phyloP scores from a whole-genome alignment of 305 asterid genomes.

The Fraxinus xanthoxyloides region DNA sequence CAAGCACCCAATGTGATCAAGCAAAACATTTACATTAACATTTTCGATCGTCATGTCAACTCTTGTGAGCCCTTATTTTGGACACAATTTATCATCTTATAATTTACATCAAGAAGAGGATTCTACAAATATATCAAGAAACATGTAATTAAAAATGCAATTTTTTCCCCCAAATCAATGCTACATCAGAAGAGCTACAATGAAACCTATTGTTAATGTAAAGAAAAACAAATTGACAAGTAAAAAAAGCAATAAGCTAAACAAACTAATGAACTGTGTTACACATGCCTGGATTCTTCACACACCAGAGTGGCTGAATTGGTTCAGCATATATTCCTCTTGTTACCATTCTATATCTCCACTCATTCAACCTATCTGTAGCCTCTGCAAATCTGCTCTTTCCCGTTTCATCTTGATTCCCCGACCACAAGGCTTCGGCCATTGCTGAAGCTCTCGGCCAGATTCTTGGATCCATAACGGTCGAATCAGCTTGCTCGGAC shows the following conservation, averaged over 20 bases:
- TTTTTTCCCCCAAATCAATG: neutral
- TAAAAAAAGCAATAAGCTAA: neutral
- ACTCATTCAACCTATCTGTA: constrained; percentile 75
- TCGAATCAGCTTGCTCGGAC: constrained; percentile 91
- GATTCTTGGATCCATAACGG: constrained; percentile 74
- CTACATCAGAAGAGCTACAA: neutral
- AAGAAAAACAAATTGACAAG: neutral
- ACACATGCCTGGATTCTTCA: constrained; percentile 82
- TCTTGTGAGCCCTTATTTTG: neutral
- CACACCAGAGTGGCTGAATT: constrained; percentile 91
- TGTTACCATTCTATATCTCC: constrained; percentile 79
- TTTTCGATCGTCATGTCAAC: neutral
- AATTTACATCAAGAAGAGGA: neutral
- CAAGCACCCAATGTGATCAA: no score
- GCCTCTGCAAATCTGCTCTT: constrained; percentile 79
- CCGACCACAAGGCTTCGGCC: constrained; percentile 88
- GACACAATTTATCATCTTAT: neutral
- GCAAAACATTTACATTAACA: neutral
- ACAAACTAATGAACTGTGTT: constrained; percentile 42
- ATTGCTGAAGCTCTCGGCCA: constrained; percentile 87
- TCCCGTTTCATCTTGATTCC: constrained; percentile 59
- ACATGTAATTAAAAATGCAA: neutral
- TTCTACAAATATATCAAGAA: neutral
- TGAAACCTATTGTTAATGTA: neutral
- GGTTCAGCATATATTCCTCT: constrained; percentile 85